A percentile compares a stretch with the other conserved stretches of the same genome.
These are phyloP conservation scores for Oryza officinalis DNA, from an alignment of 176 grass and related monocot species.

Conservation along the genomic window DNA sequence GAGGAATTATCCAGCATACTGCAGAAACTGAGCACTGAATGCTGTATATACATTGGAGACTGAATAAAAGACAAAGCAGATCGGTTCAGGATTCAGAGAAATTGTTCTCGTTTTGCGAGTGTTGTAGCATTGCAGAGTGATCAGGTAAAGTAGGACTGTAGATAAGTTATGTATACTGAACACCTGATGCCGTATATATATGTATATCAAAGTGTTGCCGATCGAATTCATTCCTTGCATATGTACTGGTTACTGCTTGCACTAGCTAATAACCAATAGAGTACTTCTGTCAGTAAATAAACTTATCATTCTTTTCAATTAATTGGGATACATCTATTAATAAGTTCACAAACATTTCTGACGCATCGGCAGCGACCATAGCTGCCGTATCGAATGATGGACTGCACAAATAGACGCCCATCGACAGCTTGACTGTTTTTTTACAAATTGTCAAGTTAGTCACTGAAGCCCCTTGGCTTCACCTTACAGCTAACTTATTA, in stretches of 20 bases:
- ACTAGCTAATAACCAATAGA: neutral
- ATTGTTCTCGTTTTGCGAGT: conserved; percentile 3
- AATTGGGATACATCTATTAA: conserved; percentile 34
- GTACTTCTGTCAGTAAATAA: conserved; percentile 16
- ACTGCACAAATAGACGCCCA: conserved; percentile 62
- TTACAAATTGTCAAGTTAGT: conserved; percentile 73
- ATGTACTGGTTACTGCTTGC: neutral
- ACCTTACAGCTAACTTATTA: conserved; percentile 63
- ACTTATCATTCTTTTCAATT: conserved; percentile 36
- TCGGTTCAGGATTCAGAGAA: conserved; percentile 27
- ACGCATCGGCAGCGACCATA: conserved; percentile 46
- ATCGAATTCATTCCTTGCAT: neutral
- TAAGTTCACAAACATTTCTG: conserved; percentile 37
- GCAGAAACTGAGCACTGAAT: conserved; percentile 28
- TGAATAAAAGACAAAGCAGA: conserved; percentile 25
- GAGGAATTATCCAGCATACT: conserved; percentile 18
- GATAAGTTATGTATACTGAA: conserved; percentile 27
- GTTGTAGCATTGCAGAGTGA: conserved; percentile 23
- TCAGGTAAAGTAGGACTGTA: conserved; percentile 30
- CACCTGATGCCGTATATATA: conserved; percentile 8
- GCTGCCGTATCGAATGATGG: conserved; percentile 48
- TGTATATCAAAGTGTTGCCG: neutral
- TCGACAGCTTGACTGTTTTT: conserved; percentile 59
- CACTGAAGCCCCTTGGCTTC: conserved; percentile 54
- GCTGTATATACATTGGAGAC: conserved; percentile 47